Evolutionary conservation across 140 eudicot genomes (phyloP).

Genomic region (Ambrosia hybrid): DNA sequence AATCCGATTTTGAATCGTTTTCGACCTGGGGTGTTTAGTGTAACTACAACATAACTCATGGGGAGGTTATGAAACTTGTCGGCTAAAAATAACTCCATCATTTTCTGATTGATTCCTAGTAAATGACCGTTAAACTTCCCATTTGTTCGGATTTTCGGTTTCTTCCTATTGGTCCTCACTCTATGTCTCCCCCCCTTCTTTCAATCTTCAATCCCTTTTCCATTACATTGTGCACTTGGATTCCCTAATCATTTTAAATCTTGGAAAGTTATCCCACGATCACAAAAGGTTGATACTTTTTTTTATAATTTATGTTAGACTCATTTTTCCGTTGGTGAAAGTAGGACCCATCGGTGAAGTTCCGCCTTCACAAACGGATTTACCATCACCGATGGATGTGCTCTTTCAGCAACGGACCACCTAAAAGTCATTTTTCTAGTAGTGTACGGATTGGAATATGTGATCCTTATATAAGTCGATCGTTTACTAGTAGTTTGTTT

Average conservation of each 20-base stretch:
- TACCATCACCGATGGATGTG: too few species aligned
- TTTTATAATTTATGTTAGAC: not conserved
- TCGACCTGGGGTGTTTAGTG: not conserved
- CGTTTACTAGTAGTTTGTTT: too few species aligned
- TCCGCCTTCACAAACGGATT: too few species aligned
- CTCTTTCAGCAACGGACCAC: too few species aligned
- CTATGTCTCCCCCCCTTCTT: constrained; percentile 10
- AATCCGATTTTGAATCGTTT: too few species aligned
- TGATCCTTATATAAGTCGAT: too few species aligned
- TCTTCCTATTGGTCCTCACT: constrained; percentile 30
- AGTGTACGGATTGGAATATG: not conserved
- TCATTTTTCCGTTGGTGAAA: too few species aligned
- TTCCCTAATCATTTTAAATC: not conserved
- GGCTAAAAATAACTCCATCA: constrained; percentile 14
- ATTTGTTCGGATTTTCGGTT: constrained; percentile 50
- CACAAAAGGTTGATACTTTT: not conserved
- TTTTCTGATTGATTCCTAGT: constrained; percentile 35
- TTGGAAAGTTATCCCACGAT: not conserved
- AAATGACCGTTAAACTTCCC: constrained; percentile 42
- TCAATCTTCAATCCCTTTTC: not conserved
- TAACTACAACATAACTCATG: not conserved
- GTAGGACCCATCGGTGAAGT: too few species aligned
- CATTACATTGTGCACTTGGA: too few species aligned
- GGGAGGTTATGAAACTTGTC: not conserved
- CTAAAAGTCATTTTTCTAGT: too few species aligned